Evolutionary conservation across 106 monocot genomes (phyloP).

Genomic region (Dendrobium huoshanense): DNA sequence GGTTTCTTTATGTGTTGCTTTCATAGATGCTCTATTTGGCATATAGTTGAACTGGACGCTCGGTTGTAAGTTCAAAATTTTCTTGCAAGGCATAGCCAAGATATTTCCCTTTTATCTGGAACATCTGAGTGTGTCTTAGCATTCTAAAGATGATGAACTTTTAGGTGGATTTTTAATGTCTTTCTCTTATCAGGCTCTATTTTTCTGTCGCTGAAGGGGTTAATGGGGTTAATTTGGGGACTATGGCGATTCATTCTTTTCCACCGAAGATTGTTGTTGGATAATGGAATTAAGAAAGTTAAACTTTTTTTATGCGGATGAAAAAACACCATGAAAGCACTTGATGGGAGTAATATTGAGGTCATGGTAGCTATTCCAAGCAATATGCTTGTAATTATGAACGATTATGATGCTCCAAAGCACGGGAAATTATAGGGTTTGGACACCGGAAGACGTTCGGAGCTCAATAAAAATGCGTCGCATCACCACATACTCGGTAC

Average conservation of each 20-base stretch:
- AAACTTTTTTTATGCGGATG: conserved; percentile 37
- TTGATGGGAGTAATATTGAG: conserved; percentile 32
- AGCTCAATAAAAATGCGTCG: too few relatives aligned
- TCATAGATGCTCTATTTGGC: too few relatives aligned
- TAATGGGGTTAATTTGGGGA: conserved; percentile 59
- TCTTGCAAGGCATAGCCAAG: too few relatives aligned
- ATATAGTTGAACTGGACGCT: too few relatives aligned
- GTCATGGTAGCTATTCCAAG: conserved; percentile 52
- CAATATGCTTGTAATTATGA: conserved; percentile 31
- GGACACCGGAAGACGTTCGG: too few relatives aligned
- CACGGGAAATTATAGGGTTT: too few relatives aligned
- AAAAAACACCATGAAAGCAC: conserved; percentile 21
- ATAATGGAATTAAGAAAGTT: conserved; percentile 54
- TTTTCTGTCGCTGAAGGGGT: not conserved
- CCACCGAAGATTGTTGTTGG: conserved; percentile 47
- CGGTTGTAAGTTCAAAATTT: too few relatives aligned
- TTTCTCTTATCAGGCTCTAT: not conserved
- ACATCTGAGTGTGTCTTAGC: too few relatives aligned
- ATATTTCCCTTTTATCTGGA: too few relatives aligned
- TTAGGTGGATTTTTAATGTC: not conserved
- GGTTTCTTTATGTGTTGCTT: too few relatives aligned
- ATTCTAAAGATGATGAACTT: too few relatives aligned
- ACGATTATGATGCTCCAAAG: conserved; percentile 21
- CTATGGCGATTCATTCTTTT: conserved; percentile 35
- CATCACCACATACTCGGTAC: too few relatives aligned